Evolutionary conservation across 345 rosid genomes (phyloP).

Genomic region (Bruguiera gymnorhiza): DNA sequence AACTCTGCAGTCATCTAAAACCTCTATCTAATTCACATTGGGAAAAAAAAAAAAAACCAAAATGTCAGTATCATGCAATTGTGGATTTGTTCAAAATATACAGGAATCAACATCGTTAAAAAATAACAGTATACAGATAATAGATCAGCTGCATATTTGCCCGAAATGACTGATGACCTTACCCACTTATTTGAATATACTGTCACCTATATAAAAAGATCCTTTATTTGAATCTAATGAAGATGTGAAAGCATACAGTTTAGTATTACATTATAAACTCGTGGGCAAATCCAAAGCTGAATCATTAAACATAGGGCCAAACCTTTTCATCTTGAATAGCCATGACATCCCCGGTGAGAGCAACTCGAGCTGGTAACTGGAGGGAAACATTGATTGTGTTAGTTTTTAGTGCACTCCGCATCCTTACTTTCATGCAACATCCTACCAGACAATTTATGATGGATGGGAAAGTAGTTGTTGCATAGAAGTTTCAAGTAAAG

Average conservation of each 20-base stretch:
- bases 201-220: too few relatives aligned
- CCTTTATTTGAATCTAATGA: not conserved
- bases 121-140: not conserved
- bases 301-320: not conserved
- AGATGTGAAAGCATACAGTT: not conserved
- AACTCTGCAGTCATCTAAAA: not conserved
- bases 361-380: slow-evolving; percentile 77
- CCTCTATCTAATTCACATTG: not conserved
- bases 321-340: slow-evolving; percentile 74
- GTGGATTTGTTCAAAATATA: too few relatives aligned
- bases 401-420: not conserved
- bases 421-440: not conserved
- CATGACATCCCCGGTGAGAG: slow-evolving; percentile 67
- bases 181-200: too few relatives aligned
- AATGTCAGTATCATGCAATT: not conserved
- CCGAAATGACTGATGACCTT: too few relatives aligned
- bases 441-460: not conserved
- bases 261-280: not conserved
- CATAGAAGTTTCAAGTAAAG: not conserved
- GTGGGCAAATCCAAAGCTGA: not conserved
- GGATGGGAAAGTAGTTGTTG: too few relatives aligned
- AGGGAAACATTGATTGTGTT: slow-evolving; percentile 14
- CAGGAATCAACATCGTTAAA: too few relatives aligned
- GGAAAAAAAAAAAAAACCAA: not conserved
- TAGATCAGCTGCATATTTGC: not conserved